Percentiles rank a stretch among this genome's conserved stretches.
These are phyloP conservation scores for Blastobotrys buckinghamii DNA, from an alignment of 1,139 yeast genomes.

Conservation along the genomic window DNA sequence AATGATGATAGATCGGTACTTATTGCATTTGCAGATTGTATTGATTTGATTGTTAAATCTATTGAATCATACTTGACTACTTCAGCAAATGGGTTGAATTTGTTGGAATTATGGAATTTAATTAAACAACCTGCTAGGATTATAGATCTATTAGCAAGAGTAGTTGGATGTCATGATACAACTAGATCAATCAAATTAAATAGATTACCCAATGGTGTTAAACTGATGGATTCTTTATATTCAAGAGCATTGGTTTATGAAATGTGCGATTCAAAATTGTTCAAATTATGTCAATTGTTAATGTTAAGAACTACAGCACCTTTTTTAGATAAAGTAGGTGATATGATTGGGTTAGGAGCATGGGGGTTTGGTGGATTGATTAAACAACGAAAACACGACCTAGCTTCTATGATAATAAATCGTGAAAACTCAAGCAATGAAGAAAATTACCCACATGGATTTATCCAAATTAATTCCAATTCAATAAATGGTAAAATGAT, in stretches of 20 bases:
- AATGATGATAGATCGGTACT: conserved; percentile 25
- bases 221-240: conserved; percentile 26
- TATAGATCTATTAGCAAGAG: conserved; percentile 23
- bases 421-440: conserved; percentile 6
- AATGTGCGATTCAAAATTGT: conserved; percentile 18
- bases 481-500: not conserved
- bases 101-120: conserved; percentile 17
- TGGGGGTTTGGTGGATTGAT: conserved; percentile 19
- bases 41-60: conserved; percentile 20
- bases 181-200: conserved; percentile 19
- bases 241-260: conserved; percentile 20
- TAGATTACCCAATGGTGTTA: conserved; percentile 24
- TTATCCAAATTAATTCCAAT: conserved; percentile 12
- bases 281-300: conserved; percentile 19
- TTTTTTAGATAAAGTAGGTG: conserved; percentile 22
- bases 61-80: conserved; percentile 14
- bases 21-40: conserved; percentile 27
- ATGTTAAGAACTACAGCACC: conserved; percentile 22
- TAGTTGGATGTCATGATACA: conserved; percentile 31
- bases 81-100: not conserved
- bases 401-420: too few relatives aligned
- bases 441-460: conserved; percentile 22
- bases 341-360: conserved; percentile 22
- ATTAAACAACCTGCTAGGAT: conserved; percentile 20
- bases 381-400: too few relatives aligned